These are phyloP conservation scores for Aspergillus tanneri DNA, from an alignment of 2,329 filamentous ascomycete genomes.

Conservation along the genomic window DNA sequence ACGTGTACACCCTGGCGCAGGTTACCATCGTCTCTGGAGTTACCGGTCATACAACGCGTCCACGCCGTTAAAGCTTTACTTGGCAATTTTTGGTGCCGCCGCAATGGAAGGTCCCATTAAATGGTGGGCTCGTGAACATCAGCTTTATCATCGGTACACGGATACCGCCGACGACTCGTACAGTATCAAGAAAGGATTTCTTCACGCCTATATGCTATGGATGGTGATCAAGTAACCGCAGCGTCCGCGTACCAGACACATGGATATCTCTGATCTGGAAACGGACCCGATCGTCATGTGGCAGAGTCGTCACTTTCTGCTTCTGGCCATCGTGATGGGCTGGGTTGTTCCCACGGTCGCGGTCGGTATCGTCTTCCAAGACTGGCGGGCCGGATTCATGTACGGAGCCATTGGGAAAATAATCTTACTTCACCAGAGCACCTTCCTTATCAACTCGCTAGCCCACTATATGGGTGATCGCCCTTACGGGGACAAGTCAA, in stretches of 20 bases:
- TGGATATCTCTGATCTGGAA: slow-evolving; percentile 6
- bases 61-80: background rate
- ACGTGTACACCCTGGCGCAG: no score
- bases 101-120: slow-evolving; percentile 9
- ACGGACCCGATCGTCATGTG: slow-evolving; percentile 3
- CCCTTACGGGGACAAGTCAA: background rate
- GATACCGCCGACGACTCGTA: slow-evolving; percentile 12
- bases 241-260: background rate
- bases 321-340: slow-evolving; percentile 44
- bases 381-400: slow-evolving; percentile 76
- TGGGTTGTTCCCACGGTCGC: slow-evolving; percentile 71
- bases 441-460: slow-evolving; percentile 2
- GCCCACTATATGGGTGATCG: slow-evolving; percentile 5
- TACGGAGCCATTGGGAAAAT: slow-evolving; percentile 51
- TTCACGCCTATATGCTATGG: slow-evolving; percentile 9
- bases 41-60: slow-evolving; percentile 8
- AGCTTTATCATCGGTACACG: slow-evolving; percentile 10
- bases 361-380: slow-evolving; percentile 73
- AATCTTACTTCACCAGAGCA: background rate
- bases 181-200: slow-evolving; percentile 4
- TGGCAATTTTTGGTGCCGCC: slow-evolving; percentile 6
- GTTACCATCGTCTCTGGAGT: slow-evolving; percentile 13
- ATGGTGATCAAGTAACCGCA: slow-evolving; percentile 1
- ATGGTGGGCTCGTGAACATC: slow-evolving; percentile 10
- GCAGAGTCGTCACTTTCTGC: slow-evolving; percentile 8